Conservation (phyloP, 441 rosid genomes). For the Gossypium davidsonii region DNA sequence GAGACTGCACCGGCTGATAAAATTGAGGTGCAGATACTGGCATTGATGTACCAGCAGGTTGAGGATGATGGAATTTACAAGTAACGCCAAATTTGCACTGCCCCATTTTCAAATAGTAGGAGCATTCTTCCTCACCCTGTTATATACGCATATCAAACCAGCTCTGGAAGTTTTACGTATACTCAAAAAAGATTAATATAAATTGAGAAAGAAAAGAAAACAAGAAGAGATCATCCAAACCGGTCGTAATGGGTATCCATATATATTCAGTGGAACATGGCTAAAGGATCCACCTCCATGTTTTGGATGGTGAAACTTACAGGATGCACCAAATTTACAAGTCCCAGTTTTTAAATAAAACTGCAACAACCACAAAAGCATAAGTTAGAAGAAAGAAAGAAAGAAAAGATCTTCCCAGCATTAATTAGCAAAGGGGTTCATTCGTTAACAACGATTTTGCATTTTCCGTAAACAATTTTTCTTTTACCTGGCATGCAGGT, state of each 20-base stretch:
- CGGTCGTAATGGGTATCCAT: constrained; percentile 82
- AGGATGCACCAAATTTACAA: constrained; percentile 96
- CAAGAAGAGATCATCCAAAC: constrained; percentile 33
- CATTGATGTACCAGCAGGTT: constrained; percentile 57
- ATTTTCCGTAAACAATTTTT: background rate
- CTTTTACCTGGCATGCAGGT: constrained; percentile 72
- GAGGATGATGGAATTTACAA: constrained; percentile 98
- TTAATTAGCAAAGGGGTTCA: background rate
- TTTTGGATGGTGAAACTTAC: constrained; percentile 96
- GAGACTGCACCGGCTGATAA: constrained; percentile 91
- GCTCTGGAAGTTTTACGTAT: background rate
- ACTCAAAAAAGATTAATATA: background rate
- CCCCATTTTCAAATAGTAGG: constrained; percentile 97
- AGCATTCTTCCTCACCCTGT: constrained; percentile 87
- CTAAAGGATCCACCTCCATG: constrained; percentile 65
- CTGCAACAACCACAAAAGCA: constrained; percentile 29
- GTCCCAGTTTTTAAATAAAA: constrained; percentile 86
- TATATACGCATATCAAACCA: background rate
- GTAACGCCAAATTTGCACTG: constrained; percentile 94
- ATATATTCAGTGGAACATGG: constrained; percentile 55
- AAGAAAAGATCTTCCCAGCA: background rate
- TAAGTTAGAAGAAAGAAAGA: background rate
- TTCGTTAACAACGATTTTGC: background rate
- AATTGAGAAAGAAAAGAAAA: background rate
- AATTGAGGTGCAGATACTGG: constrained; percentile 87